Conservation (phyloP, 2,329 filamentous ascomycete species). For the Emydomyces testavorans region DNA sequence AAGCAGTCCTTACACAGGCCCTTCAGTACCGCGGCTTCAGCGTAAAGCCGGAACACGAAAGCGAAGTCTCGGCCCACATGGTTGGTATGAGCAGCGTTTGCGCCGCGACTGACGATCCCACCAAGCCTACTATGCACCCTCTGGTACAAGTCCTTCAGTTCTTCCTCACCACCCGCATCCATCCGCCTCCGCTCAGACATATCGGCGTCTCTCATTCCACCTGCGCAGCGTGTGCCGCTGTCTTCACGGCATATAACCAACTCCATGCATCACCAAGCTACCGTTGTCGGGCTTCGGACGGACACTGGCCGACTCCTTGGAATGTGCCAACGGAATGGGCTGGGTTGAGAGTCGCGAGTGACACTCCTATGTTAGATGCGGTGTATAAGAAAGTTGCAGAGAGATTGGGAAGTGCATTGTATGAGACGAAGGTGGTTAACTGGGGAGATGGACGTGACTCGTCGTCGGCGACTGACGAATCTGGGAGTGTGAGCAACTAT, state of each 20-base stretch:
- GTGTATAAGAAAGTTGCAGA: constrained; percentile 2
- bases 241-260: background rate
- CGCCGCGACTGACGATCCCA: background rate
- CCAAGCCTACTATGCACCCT: background rate
- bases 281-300: background rate
- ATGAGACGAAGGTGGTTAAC: background rate
- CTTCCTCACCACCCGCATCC: background rate
- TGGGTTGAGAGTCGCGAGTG: background rate
- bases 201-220: background rate
- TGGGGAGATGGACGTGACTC: background rate
- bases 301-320: constrained; percentile 1
- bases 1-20: background rate
- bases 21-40: background rate
- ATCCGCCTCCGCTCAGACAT: background rate
- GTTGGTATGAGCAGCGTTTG: background rate
- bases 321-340: constrained; percentile 4
- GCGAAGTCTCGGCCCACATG: background rate
- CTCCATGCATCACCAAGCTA: background rate
- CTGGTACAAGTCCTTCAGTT: constrained; percentile 4
- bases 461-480: no score
- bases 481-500: no score
- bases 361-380: background rate
- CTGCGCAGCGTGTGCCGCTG: constrained; percentile 5
- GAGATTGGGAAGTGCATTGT: background rate
- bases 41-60: background rate